Conservation (phyloP, 208 protist genomes). For the Leishmania tarentolae region DNA sequence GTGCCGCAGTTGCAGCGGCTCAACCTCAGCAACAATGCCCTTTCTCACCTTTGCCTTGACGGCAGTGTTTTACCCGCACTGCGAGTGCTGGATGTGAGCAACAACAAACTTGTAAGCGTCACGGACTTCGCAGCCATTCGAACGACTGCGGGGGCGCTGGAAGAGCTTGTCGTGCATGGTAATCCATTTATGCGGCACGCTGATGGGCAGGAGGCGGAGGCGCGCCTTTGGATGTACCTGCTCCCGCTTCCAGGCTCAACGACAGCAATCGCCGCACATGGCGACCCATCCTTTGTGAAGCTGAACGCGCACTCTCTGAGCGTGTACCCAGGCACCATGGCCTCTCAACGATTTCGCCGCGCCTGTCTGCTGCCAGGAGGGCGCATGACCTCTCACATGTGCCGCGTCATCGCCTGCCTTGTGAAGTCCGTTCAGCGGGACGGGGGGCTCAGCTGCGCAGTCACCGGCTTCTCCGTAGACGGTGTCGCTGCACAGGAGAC, state of each 20-base stretch:
- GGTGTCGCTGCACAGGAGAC: conserved; percentile 15
- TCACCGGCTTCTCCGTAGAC: conserved; percentile 31
- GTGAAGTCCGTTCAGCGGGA: conserved; percentile 18
- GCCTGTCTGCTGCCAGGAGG: conserved; percentile 20
- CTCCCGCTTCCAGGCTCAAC: conserved; percentile 7
- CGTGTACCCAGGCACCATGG: conserved; percentile 18
- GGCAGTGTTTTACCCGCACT: conserved; percentile 36
- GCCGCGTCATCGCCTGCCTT: conserved; percentile 11
- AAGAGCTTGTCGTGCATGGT: conserved; percentile 50
- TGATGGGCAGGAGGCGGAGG: conserved; percentile 22
- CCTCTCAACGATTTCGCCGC: conserved; percentile 22
- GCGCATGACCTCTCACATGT: neutral
- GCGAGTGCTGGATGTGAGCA: conserved; percentile 49
- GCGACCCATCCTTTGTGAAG: conserved; percentile 3
- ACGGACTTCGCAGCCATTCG: conserved; percentile 42
- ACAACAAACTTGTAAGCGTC: conserved; percentile 55
- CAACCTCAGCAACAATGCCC: conserved; percentile 60
- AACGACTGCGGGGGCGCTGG: conserved; percentile 40
- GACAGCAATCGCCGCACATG: neutral
- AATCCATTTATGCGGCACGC: conserved; percentile 67
- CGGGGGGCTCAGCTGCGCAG: conserved; percentile 3
- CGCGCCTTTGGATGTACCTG: conserved; percentile 24
- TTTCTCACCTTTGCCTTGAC: conserved; percentile 39
- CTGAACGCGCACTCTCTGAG: conserved; percentile 14
- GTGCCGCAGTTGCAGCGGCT: conserved; percentile 61